These are phyloP conservation scores for Cercospora sesami DNA, from an alignment of 2,329 filamentous ascomycete genomes.

Conservation along the genomic window DNA sequence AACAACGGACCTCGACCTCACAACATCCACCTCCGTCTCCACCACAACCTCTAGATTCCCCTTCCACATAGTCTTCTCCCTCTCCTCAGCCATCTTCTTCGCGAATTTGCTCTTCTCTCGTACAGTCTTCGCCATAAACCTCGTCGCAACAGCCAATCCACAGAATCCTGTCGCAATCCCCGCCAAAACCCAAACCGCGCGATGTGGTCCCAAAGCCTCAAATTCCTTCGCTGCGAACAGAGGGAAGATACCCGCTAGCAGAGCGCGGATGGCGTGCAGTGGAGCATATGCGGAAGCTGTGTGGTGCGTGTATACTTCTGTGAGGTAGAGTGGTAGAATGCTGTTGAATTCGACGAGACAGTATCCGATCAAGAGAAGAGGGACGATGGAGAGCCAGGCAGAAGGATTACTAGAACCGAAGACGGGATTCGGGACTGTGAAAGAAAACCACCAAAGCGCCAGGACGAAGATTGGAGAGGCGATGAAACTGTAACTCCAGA, in stretches of 20 bases:
- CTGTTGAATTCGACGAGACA: slow-evolving; percentile 51
- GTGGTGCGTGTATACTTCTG: slow-evolving; percentile 49
- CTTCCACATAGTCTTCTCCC: neutral
- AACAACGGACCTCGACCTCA: neutral
- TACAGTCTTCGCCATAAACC: slow-evolving; percentile 11
- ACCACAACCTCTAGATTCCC: neutral
- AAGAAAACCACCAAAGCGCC: slow-evolving; percentile 51
- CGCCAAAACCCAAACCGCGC: slow-evolving; percentile 46
- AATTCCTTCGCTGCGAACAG: slow-evolving; percentile 41
- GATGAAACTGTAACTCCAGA: slow-evolving; percentile 47
- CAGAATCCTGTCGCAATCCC: slow-evolving; percentile 40
- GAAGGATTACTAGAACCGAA: slow-evolving; percentile 30
- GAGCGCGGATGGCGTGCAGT: slow-evolving; percentile 43
- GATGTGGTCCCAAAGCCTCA: slow-evolving; percentile 41
- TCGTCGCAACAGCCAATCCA: slow-evolving; percentile 17
- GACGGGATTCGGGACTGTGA: slow-evolving; percentile 49
- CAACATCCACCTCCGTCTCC: neutral
- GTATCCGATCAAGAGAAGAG: slow-evolving; percentile 49
- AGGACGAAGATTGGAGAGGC: slow-evolving; percentile 48
- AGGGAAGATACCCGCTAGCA: slow-evolving; percentile 44
- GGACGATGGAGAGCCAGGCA: slow-evolving; percentile 27
- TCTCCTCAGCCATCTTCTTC: slow-evolving; percentile 1
- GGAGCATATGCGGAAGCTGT: slow-evolving; percentile 49
- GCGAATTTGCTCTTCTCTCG: slow-evolving; percentile 21
- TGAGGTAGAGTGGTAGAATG: slow-evolving; percentile 46